Evolutionary conservation across 495 filamentous ascomycete genomes (phyloP), one percentile per base, ranked within the genome.

Genomic region (Aspergillus indologenus): DNA sequence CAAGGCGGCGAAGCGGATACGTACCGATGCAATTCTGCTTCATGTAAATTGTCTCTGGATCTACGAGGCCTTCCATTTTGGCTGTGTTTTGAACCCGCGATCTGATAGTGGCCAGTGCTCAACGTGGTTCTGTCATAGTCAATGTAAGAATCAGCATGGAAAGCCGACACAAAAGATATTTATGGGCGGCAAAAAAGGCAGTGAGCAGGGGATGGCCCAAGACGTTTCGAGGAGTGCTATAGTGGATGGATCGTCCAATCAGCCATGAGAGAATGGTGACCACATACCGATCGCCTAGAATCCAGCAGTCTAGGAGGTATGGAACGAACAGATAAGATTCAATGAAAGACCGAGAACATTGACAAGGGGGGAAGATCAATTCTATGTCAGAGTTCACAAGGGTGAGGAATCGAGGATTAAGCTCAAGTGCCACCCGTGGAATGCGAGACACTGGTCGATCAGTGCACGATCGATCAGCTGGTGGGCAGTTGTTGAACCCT

Each of bases 21-120:
- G 56, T 78, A 95, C 91, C 91, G 74, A 97, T 96, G 79, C 89
- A 93, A 64, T 88, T 88, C 74, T 97, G 92, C 73, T 92, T 95
- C 61, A 90, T 95, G 68, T 96, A 97, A 26, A 96, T 80, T 48
- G 85, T 84, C 71, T 92, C 90, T 12, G 92, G 92, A 72, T 97
- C 91, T 50, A 91, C 75, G 19, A 72, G 68, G 18, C 65, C 71
- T 21, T 71, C 63, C 77, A 79, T 79, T 23, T 64, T 75, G 61
- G 45, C 58, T 42, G 24, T 42, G n/a, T 40, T n/a, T 47, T 45
- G 44, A 29, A 54, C 43, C 51, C 26, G 31, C 59, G 47, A 53
- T 40, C 31, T 34, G 18, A n/a, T 44, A 21, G 42, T 22, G 31
- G 20, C 58, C 31, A 46, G 57, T 49, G 34, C 31, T 23, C 43